Base-by-base conservation (phyloP, 805 yeast genomes). In the Priceomyces carsonii region DNA sequence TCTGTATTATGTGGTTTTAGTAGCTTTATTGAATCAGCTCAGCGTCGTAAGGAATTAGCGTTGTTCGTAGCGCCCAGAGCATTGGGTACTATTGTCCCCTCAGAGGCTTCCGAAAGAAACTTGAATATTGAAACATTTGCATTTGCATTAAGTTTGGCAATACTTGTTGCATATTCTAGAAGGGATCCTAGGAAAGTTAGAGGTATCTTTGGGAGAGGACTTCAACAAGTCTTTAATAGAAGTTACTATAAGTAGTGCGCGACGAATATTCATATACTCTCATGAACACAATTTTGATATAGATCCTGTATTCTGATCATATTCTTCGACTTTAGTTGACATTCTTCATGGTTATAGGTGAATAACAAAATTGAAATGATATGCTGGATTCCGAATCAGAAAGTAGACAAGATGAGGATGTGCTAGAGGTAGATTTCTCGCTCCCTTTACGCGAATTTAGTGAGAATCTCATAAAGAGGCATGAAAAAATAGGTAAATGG, bases 11-110 rank as follows among this genome's bases (percentile, higher is more conserved):
- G 73, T 42, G 77, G 77, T 5, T 55, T 68, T 39, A 63, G 75
- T 42, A 53, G 65, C 20, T 54, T 61, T 21, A 48, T 68, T 21
- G 77, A 72, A 36, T 53, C 56, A 5, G 57, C 54, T 1, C 61
- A 52, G 33, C 53, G 77, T 18, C 56, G 76, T 16, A 66, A 71
- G 33, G 77, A 71, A 40, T 63, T 71, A 52, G 73, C 75, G 0
- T 55, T 71, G 18, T 71, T 71, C 44, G 75, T 68, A 18, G 71
- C 73, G 6, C 73, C 68, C 3, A 42, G 64, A 29, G 68, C 65
- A 12, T 45, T 61, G 42, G 67, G 66, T 7, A 59, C 66, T 14
- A 35, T 62, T 19, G 51, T 62, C 4, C 53, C 62, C 12, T 28
- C 55, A 14, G 59, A 53, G 12, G 46, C 57, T 8, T 43, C 63